Base-by-base conservation (phyloP, 495 filamentous ascomycete species). In the Hyphodiscus hymeniophilus region DNA sequence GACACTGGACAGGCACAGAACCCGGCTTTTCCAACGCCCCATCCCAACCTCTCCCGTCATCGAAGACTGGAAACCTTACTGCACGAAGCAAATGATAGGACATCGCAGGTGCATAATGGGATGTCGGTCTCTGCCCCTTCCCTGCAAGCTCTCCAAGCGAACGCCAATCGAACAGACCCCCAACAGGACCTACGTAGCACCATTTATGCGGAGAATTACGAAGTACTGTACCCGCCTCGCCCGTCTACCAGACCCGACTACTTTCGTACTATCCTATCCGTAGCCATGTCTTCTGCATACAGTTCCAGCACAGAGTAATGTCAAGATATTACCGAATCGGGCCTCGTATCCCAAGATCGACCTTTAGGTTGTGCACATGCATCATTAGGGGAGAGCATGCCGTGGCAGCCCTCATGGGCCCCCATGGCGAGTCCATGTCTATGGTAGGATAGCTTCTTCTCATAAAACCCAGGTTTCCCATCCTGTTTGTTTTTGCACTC, bases 391-490 rank as follows among this genome's bases (percentile, higher is more conserved):
- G 6, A 13, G 34, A n/a, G 4, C 34, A 5, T 15, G 13, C 34
- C 34, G 15, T n/a, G 5, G 17, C 22, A n/a, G 23, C 3, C 11
- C 26, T 6, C 17, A 39, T 39, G 45, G n/a, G n/a, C n/a, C n/a
- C n/a, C n/a, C n/a, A n/a, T n/a, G 23, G 36, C 23, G 24, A 22
- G 35, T n/a, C 13, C 40, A 20, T 16, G 40, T 16, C 10, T 11
- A n/a, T 24, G 31, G 28, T 22, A 38, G 26, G 26, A 28, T 4
- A 28, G n/a, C 10, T 28, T 28, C 26, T 10, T 28, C 5, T 28
- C 26, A 28, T 28, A 48, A 54, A 38, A 42, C 16, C 26, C 24
- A 24, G 38, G 51, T 58, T n/a, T 40, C 44, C 55, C 39, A n/a
- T 21, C 41, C 11, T 51, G 40, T 42, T 54, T 35, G 21, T 13